Evolutionary conservation across 1,284 basidiomycete genomes (phyloP), one percentile per base, ranked within the genome.

Genomic region (Cystobasidium slooffiae): DNA sequence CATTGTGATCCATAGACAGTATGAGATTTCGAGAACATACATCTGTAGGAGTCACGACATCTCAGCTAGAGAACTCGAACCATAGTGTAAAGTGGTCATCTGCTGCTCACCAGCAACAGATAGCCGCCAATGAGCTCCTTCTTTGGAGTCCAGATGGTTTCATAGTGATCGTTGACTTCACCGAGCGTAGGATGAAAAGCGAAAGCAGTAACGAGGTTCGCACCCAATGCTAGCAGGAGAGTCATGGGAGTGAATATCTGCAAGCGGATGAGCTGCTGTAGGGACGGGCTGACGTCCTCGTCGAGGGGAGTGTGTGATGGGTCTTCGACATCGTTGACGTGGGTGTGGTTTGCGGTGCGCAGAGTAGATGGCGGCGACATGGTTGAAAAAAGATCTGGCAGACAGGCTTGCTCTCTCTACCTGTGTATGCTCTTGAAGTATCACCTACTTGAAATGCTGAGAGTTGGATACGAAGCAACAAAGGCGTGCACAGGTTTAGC

Each of bases 71-170:
- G 37, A 49, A 63, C 52, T 51, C 41, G 1, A 43, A 39, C 9
- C 41, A 31, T 3, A 9, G 12, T 20, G 18, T n/a, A 20, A n/a
- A 5, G 31, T 31, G 1, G 5, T 31, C 31, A 5, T 31, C 16
- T 14, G 43, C 56, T 55, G 53, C 31, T 47, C 31, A 56, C 63
- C 58, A 77, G 51, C 22, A 76, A 58, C 62, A 76, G 73, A 52
- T 77, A 78, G 12, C 61, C 61, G 6, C 77, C 77, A 46, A 78
- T 72, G 51, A 68, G 68, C 46, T 52, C 53, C 59, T 74, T 75
- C n/a, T 22, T 20, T 4, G 77, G 61, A 1, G 76, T 75, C 64
- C 76, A 68, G 46, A 78, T 73, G 8, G 77, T 78, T 62, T 77
- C 67, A 68, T 75, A 75, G 8, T 75, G 62, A 55, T 75, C 75